Evolutionary conservation across 2,329 filamentous ascomycete species (phyloP).

Genomic region (Chrysoporthe austroafricana): DNA sequence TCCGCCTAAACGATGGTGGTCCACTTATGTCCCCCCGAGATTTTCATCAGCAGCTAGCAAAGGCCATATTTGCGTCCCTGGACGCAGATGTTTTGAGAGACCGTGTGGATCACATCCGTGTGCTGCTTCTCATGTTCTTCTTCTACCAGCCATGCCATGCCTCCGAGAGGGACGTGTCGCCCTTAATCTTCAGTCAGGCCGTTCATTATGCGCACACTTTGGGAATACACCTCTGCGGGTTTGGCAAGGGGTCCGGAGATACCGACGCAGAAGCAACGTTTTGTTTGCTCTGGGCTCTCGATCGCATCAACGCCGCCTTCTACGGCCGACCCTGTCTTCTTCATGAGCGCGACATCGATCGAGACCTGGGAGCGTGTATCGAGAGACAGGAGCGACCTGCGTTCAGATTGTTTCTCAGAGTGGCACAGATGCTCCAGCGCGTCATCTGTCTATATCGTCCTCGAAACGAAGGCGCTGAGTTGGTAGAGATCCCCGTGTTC

Average conservation of each 20-base stretch:
- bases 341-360: conserved; percentile 63
- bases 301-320: conserved; percentile 62
- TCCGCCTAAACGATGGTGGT: conserved; percentile 49
- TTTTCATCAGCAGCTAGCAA: conserved; percentile 53
- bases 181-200: conserved; percentile 56
- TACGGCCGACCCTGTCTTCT: conserved; percentile 63
- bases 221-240: conserved; percentile 55
- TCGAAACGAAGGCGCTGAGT: conserved; percentile 46
- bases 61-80: conserved; percentile 52
- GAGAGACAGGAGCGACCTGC: conserved; percentile 51
- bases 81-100: conserved; percentile 59
- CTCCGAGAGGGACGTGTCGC: conserved; percentile 58
- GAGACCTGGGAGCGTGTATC: conserved; percentile 55
- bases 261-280: conserved; percentile 55
- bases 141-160: conserved; percentile 60
- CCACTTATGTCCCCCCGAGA: conserved; percentile 48
- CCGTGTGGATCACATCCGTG: conserved; percentile 58
- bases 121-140: conserved; percentile 58
- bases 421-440: conserved; percentile 59
- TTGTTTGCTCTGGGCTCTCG: conserved; percentile 64
- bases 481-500: conserved; percentile 59
- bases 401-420: conserved; percentile 60
- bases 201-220: conserved; percentile 62
- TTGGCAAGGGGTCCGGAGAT: conserved; percentile 35
- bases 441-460: conserved; percentile 66